phyloP scores from a whole-genome alignment of 495 filamentous ascomycete genomes.

The Aspergillus carlsbadensis region DNA sequence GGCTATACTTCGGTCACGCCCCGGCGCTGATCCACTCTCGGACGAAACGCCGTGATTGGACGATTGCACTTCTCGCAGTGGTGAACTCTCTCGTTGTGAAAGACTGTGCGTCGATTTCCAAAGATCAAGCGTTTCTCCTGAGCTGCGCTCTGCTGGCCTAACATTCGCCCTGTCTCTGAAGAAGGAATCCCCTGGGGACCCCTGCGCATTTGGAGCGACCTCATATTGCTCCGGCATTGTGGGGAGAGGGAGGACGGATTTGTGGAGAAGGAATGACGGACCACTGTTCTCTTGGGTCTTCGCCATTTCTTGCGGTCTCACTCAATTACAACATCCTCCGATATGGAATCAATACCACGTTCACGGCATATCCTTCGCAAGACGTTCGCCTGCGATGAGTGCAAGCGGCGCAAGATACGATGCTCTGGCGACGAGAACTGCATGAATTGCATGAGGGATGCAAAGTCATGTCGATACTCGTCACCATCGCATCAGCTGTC shows the following conservation, averaged over 20 bases:
- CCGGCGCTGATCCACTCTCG: constrained; percentile 4
- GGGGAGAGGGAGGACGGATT: background rate
- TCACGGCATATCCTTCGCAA: constrained; percentile 20
- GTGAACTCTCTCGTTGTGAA: background rate
- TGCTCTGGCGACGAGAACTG: constrained; percentile 24
- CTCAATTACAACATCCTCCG: background rate
- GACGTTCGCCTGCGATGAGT: constrained; percentile 22
- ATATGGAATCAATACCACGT: constrained; percentile 5
- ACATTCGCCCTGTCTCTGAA: no score
- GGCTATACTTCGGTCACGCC: constrained; percentile 1
- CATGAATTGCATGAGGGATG: constrained; percentile 19
- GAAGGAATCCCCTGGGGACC: no score
- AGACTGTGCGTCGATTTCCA: background rate
- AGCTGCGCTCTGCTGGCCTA: background rate
- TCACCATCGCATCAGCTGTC: constrained; percentile 18
- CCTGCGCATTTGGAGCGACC: no score
- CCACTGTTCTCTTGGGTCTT: background rate
- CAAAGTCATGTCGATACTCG: constrained; percentile 21
- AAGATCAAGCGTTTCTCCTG: background rate
- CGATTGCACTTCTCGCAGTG: background rate
- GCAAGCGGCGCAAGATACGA: constrained; percentile 23
- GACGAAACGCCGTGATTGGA: constrained; percentile 3
- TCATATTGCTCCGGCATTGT: no score
- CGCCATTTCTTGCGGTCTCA: background rate
- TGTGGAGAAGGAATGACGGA: background rate